A percentile compares a stretch with the other conserved stretches of the same genome.
Conservation (phyloP, 352 stramenopile species). For the Phytophthora sansomeana region DNA sequence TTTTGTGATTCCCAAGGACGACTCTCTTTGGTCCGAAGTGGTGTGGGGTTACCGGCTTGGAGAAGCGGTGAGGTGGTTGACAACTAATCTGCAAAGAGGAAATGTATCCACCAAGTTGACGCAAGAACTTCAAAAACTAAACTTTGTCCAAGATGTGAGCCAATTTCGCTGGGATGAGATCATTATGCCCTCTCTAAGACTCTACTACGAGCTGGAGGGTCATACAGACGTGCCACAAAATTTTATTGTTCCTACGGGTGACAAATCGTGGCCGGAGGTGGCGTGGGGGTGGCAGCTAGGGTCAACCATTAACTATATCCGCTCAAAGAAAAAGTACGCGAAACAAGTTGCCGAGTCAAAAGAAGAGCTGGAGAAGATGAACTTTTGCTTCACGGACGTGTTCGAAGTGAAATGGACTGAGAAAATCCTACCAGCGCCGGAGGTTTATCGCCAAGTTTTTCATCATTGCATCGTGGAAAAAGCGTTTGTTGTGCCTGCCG, state of each 20-base stretch:
- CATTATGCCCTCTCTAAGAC: constrained; percentile 39
- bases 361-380: constrained; percentile 41
- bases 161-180: constrained; percentile 32
- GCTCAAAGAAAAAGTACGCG: constrained; percentile 33
- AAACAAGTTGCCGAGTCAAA: constrained; percentile 30
- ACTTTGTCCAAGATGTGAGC: constrained; percentile 32
- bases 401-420: constrained; percentile 48
- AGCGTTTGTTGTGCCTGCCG: constrained; percentile 39
- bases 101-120: constrained; percentile 35
- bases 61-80: constrained; percentile 1
- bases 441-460: constrained; percentile 30
- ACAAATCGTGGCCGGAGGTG: constrained; percentile 24
- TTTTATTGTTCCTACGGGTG: constrained; percentile 34
- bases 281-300: constrained; percentile 40
- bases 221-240: constrained; percentile 34
- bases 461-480: constrained; percentile 38
- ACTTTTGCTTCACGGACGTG: constrained; percentile 51
- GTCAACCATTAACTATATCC: constrained; percentile 43
- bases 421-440: constrained; percentile 44
- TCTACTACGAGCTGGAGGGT: constrained; percentile 30
- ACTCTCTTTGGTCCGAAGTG: constrained; percentile 23
- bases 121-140: constrained; percentile 24
- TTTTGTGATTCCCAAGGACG: no score
- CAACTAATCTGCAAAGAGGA: constrained; percentile 23
- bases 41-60: constrained; percentile 40